These are phyloP conservation scores for Hanseniaspora occidentalis DNA, from an alignment of 805 yeast genomes.

Conservation along the genomic window DNA sequence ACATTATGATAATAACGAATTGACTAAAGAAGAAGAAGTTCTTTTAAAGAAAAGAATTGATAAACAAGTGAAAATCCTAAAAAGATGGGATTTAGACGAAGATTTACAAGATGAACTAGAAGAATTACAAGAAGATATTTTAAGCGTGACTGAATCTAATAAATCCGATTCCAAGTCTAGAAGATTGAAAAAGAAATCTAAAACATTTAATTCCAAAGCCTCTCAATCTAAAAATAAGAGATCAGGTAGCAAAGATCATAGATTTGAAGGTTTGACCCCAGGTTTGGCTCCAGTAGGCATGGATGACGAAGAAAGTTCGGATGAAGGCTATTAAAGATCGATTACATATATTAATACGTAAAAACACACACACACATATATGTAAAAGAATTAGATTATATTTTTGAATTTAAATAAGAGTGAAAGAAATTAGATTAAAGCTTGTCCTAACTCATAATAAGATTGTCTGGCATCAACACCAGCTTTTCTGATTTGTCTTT, in stretches of 20 bases:
- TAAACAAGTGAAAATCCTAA: constrained; percentile 26
- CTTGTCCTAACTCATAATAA: constrained; percentile 43
- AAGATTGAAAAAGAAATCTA: constrained; percentile 15
- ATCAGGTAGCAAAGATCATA: constrained; percentile 14
- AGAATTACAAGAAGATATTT: constrained; percentile 30
- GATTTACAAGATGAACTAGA: constrained; percentile 29
- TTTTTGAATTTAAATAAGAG: too few relatives aligned
- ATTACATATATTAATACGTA: not conserved
- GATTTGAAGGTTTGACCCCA: constrained; percentile 59
- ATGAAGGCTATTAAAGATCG: constrained; percentile 12
- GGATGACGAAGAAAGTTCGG: constrained; percentile 37
- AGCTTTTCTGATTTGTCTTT: constrained; percentile 59
- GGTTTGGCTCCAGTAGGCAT: constrained; percentile 76
- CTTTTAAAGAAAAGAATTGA: constrained; percentile 25
- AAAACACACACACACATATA: not conserved
- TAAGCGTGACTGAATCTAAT: constrained; percentile 28
- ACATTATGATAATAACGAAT: constrained; percentile 21
- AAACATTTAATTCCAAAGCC: not conserved
- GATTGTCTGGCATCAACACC: constrained; percentile 74
- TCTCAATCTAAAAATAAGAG: not conserved
- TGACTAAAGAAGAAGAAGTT: constrained; percentile 24
- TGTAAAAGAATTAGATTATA: too few relatives aligned
- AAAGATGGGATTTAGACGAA: constrained; percentile 30
- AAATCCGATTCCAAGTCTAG: constrained; percentile 24
- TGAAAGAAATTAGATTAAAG: constrained; percentile 26